Percentiles rank a stretch among this genome's conserved stretches.
Conservation (phyloP, 257 asterid genomes). For the Penstemon davidsonii region DNA sequence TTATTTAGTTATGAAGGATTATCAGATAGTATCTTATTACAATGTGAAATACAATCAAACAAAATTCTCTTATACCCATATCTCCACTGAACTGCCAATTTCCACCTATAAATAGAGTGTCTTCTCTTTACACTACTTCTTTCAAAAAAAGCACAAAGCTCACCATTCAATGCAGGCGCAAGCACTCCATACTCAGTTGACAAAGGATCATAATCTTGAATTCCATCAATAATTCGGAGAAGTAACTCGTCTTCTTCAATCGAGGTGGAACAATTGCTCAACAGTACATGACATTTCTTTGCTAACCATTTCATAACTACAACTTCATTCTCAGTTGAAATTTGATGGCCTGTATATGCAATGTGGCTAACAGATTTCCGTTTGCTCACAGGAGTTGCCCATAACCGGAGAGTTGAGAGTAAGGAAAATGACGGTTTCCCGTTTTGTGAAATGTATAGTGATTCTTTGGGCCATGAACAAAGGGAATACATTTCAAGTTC, state of each 20-base stretch:
- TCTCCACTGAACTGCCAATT: constrained; percentile 70
- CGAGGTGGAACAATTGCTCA: constrained; percentile 47
- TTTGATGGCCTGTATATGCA: constrained; percentile 56
- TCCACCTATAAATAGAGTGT: constrained; percentile 53
- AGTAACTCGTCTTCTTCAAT: constrained; percentile 55
- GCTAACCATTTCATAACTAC: constrained; percentile 52
- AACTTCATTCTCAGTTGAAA: constrained; percentile 63
- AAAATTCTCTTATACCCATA: constrained; percentile 55
- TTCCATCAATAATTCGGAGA: constrained; percentile 40
- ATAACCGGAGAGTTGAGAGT: constrained; percentile 62
- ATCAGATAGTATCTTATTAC: constrained; percentile 32
- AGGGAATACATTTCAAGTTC: constrained; percentile 67
- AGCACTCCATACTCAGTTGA: constrained; percentile 26
- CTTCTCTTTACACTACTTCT: constrained; percentile 27
- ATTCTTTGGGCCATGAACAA: constrained; percentile 70
- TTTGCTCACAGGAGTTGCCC: constrained; percentile 69
- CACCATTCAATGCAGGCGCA: constrained; percentile 25
- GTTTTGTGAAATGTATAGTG: constrained; percentile 58
- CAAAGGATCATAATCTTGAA: constrained; percentile 30
- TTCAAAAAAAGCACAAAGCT: constrained; percentile 45
- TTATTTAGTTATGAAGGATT: constrained; percentile 3
- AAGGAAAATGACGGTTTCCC: constrained; percentile 82
- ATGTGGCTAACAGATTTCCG: constrained; percentile 55
- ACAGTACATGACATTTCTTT: constrained; percentile 39
- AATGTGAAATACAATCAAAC: constrained; percentile 46